Base-by-base conservation (phyloP, 2,329 filamentous ascomycete species). In the Fusarium staphyleae region DNA sequence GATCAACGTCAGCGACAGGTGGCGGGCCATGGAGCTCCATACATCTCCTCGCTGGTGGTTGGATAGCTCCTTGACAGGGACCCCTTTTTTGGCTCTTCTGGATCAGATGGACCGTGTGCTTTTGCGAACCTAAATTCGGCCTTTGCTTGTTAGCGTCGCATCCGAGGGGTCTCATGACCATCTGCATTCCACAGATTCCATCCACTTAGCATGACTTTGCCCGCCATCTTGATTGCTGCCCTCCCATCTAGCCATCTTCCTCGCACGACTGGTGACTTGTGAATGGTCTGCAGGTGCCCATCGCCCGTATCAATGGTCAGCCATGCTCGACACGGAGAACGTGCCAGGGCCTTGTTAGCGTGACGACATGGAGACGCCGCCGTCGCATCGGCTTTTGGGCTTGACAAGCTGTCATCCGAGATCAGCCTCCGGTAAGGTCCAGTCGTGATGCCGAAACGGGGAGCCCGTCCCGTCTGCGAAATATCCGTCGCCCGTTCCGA, bases 81-180 rank as follows among this genome's bases (percentile, higher is more conserved):
- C 56, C 59, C 64, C 64, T 58, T 62, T 62, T 66, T 55, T 55
- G 39, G 28, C 48, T 34, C 47, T 53, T 47, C 19, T 42, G 58
- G 56, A 64, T 66, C 63, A 67, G 57, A 67, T 66, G 63, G 57
- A 55, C 50, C 62, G 59, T 62, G 47, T 44, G 49, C 52, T 65
- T 63, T 63, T 56, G 43, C 61, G 64, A 67, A 67, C 65, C 63
- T 67, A 67, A 67, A 67, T 55, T 65, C 57, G 63, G 55, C 62
- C 59, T 60, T 63, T 62, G 52, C 44, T 59, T 59, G 52, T 65
- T 67, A 67, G 65, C 65, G 65, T 65, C 58, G 61, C 65, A 67
- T 66, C 44, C 40, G 61, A 62, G 54, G 51, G 65, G 65, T 67
- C 65, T 65, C 66, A 67, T 67, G 65, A 67, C 65, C 65, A 62